A percentile compares a stretch with the other conserved stretches of the same genome.
phyloP scores from a whole-genome alignment of 2,329 filamentous ascomycete genomes.

The Fusarium dimerum region DNA sequence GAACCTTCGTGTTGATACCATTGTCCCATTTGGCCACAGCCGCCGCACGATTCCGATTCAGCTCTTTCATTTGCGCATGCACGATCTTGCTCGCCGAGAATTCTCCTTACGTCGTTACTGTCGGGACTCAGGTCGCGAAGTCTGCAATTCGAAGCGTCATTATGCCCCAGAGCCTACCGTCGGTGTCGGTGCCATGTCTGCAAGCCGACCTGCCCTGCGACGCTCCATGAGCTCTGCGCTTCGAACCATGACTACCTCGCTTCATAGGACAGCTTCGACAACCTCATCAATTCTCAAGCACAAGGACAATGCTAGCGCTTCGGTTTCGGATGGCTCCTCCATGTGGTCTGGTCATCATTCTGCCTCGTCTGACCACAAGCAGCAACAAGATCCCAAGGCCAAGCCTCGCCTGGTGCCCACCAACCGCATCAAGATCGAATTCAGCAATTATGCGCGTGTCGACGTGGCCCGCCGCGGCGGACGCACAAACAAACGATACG shows the following conservation, averaged over 20 bases:
- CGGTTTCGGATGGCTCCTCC: conserved; percentile 23
- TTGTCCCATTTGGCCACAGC: conserved; percentile 58
- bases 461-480: conserved; percentile 71
- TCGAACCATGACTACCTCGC: conserved; percentile 43
- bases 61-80: conserved; percentile 94
- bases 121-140: conserved; percentile 87
- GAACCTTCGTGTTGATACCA: conserved; percentile 88
- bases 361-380: conserved; percentile 14
- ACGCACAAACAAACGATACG: conserved; percentile 73
- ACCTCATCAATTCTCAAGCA: conserved; percentile 25
- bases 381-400: conserved; percentile 30
- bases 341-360: conserved; percentile 27
- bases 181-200: conserved; percentile 10
- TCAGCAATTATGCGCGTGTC: conserved; percentile 95
- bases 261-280: conserved; percentile 31
- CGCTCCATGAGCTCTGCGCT: conserved; percentile 47
- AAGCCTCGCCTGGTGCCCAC: conserved; percentile 54
- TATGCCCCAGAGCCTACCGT: conserved; percentile 40
- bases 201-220: conserved; percentile 49
- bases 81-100: conserved; percentile 81
- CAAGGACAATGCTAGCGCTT: conserved; percentile 12
- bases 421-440: conserved; percentile 86
- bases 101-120: conserved; percentile 92
- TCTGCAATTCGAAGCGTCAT: conserved; percentile 80
- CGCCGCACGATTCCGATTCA: conserved; percentile 68